Evolutionary conservation across 352 stramenopile species (phyloP).

Genomic region (Thraustochytrium sp.): DNA sequence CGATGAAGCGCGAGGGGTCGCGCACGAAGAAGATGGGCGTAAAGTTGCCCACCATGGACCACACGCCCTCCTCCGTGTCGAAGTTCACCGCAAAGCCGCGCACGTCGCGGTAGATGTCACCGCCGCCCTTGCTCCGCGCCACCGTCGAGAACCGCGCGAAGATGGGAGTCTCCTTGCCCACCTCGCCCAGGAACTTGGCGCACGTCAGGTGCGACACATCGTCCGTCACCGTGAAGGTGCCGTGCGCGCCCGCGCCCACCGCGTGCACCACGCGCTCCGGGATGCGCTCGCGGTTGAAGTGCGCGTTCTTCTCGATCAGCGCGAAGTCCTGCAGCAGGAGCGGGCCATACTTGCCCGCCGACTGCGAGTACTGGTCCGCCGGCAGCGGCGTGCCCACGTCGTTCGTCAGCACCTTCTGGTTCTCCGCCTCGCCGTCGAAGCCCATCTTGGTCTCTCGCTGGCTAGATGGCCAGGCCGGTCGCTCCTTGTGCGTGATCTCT

Average conservation of each 20-base stretch:
- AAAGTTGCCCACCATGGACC: conserved; percentile 86
- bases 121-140: conserved; percentile 64
- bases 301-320: conserved; percentile 51
- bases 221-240: conserved; percentile 80
- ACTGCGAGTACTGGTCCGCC: conserved; percentile 9
- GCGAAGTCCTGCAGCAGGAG: conserved; percentile 57
- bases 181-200: conserved; percentile 66
- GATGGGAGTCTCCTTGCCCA: conserved; percentile 75
- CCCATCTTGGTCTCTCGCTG: conserved; percentile 3
- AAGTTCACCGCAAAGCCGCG: conserved; percentile 86
- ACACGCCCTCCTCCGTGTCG: conserved; percentile 86
- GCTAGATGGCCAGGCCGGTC: no score
- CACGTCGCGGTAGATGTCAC: conserved; percentile 75
- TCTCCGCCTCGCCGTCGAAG: not conserved
- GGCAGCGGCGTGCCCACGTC: not conserved
- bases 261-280: conserved; percentile 83
- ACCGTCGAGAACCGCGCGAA: conserved; percentile 75
- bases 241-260: conserved; percentile 77
- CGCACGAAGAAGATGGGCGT: conserved; percentile 87
- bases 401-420: conserved; percentile 1
- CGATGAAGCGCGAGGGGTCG: conserved; percentile 80
- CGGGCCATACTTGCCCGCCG: conserved; percentile 28
- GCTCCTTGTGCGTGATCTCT: no score
- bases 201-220: conserved; percentile 54
- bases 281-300: conserved; percentile 84